Evolutionary conservation across 306 rosid species (phyloP).

Genomic region (Oxytropis ochrocephala): DNA sequence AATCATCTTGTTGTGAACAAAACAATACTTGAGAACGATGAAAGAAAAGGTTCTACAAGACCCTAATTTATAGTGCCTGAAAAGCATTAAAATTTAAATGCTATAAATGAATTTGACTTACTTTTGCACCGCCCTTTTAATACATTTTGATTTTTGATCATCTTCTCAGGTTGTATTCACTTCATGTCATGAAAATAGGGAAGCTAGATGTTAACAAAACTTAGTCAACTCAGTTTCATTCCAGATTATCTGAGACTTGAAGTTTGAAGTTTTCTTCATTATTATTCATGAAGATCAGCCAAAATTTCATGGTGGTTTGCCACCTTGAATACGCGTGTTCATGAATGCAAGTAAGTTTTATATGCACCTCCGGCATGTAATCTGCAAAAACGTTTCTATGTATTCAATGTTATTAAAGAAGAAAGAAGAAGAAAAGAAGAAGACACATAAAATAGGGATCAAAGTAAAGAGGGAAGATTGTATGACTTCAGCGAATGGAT

Average conservation of each 20-base stretch:
- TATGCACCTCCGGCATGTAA: background rate
- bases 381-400: background rate
- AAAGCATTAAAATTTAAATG: background rate
- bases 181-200: too few species aligned
- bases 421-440: background rate
- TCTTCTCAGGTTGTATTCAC: background rate
- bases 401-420: background rate
- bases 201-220: too few species aligned
- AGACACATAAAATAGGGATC: background rate
- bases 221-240: too few species aligned
- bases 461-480: too few species aligned
- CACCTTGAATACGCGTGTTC: background rate
- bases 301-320: background rate
- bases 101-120: background rate
- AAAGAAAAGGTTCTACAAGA: background rate
- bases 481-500: too few species aligned
- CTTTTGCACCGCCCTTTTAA: background rate
- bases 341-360: background rate
- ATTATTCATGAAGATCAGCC: background rate
- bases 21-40: constrained; percentile 7
- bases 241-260: background rate
- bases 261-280: background rate
- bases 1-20: constrained; percentile 6
- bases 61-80: background rate
- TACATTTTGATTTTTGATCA: background rate